A percentile compares a stretch with the other conserved stretches of the same genome.
These are phyloP conservation scores for Plasmopara viticola DNA, from an alignment of 352 stramenopile species.

Conservation along the genomic window DNA sequence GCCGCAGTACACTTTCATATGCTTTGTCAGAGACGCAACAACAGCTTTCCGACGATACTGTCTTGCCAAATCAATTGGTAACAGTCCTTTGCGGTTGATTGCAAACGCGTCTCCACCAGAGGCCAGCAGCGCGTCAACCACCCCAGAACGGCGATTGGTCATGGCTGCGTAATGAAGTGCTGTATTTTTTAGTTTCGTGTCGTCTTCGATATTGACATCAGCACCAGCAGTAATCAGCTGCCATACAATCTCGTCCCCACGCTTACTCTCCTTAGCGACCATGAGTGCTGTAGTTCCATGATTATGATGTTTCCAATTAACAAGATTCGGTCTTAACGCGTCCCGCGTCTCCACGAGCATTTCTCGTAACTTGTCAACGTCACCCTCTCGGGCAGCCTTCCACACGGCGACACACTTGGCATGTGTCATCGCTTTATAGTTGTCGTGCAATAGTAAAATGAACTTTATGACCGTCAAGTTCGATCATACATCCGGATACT, in stretches of 20 bases:
- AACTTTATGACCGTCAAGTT: neutral
- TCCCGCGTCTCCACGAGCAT: slow-evolving; percentile 19
- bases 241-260: slow-evolving; percentile 11
- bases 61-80: slow-evolving; percentile 52
- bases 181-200: slow-evolving; percentile 41
- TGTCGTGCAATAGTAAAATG: neutral
- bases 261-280: slow-evolving; percentile 33
- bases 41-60: slow-evolving; percentile 31
- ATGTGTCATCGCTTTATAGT: slow-evolving; percentile 18
- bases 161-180: slow-evolving; percentile 60
- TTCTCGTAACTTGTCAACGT: slow-evolving; percentile 19
- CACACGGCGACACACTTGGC: slow-evolving; percentile 27
- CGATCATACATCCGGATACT: neutral
- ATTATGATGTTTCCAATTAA: slow-evolving; percentile 33
- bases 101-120: slow-evolving; percentile 41
- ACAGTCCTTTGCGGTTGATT: slow-evolving; percentile 50
- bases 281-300: slow-evolving; percentile 64
- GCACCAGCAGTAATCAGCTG: slow-evolving; percentile 46
- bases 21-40: slow-evolving; percentile 32
- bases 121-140: slow-evolving; percentile 42
- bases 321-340: slow-evolving; percentile 21
- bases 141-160: slow-evolving; percentile 35
- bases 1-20: slow-evolving; percentile 45
- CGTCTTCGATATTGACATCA: slow-evolving; percentile 36
- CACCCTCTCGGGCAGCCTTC: slow-evolving; percentile 26